phyloP scores from a whole-genome alignment of 2,329 filamentous ascomycete species.

The Sporothrix variecibatus region DNA sequence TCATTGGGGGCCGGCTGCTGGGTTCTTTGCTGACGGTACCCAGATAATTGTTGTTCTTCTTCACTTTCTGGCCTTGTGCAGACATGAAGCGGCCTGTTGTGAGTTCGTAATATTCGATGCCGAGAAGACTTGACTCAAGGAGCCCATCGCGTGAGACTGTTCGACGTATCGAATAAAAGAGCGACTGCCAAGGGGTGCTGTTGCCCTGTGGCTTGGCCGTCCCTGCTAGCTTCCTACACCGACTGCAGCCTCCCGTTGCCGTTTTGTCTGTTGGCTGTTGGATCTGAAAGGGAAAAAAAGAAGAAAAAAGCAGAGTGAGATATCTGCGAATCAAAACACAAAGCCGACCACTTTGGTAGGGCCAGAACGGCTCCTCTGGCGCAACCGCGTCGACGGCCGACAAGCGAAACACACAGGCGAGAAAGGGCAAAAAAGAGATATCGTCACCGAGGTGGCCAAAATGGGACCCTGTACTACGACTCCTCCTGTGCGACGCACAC shows the following conservation, averaged over 20 bases:
- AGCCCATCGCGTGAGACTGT: not conserved
- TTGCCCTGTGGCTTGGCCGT: not conserved
- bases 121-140: not conserved
- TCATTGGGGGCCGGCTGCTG: not conserved
- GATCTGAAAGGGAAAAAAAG: not conserved
- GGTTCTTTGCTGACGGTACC: not conserved
- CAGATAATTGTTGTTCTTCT: not conserved
- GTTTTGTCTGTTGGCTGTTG: not conserved
- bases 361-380: not conserved
- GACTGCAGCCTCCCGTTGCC: constrained; percentile 5
- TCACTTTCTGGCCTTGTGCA: not conserved
- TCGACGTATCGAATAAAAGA: not conserved
- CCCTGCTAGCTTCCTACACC: not conserved
- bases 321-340: not conserved
- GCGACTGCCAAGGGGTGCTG: not conserved
- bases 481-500: not conserved
- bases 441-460: not conserved
- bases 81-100: not conserved
- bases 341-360: not conserved
- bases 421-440: not conserved
- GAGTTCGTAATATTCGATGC: not conserved
- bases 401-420: not conserved
- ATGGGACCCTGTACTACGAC: not conserved
- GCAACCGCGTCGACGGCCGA: not conserved
- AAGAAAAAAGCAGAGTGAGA: not conserved